Percentiles rank a stretch among this genome's conserved stretches.
phyloP scores from a whole-genome alignment of 2,329 filamentous ascomycete species.

The Fusarium sp. region DNA sequence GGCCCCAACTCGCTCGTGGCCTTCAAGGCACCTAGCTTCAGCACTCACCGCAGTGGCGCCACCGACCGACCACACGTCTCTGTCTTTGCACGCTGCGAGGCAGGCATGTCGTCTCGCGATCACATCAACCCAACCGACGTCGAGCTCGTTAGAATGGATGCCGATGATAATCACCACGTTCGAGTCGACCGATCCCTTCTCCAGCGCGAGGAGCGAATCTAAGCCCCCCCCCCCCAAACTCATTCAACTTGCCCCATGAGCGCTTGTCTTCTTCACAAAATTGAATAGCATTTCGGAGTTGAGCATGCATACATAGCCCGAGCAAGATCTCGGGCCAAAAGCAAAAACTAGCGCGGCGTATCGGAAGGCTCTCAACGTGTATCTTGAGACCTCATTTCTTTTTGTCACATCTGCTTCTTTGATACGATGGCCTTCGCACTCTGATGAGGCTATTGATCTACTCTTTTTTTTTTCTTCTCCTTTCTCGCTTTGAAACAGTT shows the following conservation, averaged over 20 bases:
- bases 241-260: not conserved
- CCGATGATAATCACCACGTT: slow-evolving; percentile 34
- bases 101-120: slow-evolving; percentile 23
- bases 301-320: not conserved
- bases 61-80: slow-evolving; percentile 32
- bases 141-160: slow-evolving; percentile 47
- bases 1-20: slow-evolving; percentile 31
- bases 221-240: slow-evolving; percentile 4
- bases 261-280: slow-evolving; percentile 3
- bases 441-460: slow-evolving; percentile 5
- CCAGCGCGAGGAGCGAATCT: slow-evolving; percentile 47
- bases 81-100: slow-evolving; percentile 43
- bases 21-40: slow-evolving; percentile 39
- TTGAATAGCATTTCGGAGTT: slow-evolving; percentile 17
- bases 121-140: slow-evolving; percentile 43
- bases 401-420: not conserved
- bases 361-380: slow-evolving; percentile 11
- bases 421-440: slow-evolving; percentile 12
- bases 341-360: slow-evolving; percentile 34
- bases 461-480: not conserved
- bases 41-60: slow-evolving; percentile 24
- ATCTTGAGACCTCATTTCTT: not conserved
- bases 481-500: not conserved
- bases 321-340: slow-evolving; percentile 3
- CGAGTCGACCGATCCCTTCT: slow-evolving; percentile 45